phyloP scores from a whole-genome alignment of 1,139 yeast species.

The Yamadazyma friedrichii region DNA sequence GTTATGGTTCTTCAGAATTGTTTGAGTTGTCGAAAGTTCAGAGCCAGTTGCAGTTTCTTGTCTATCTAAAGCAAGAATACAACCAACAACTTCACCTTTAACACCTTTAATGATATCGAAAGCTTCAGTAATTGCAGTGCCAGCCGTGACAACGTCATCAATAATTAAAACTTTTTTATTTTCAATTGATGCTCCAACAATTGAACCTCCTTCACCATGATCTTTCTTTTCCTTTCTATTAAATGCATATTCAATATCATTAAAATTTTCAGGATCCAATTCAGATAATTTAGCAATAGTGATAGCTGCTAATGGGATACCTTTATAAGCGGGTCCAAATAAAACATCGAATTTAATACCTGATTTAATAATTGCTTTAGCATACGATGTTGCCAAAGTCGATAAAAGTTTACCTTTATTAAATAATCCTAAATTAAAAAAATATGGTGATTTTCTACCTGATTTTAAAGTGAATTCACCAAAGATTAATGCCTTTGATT shows the following conservation, averaged over 20 bases:
- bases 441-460: slow-evolving; percentile 93
- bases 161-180: slow-evolving; percentile 77
- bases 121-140: slow-evolving; percentile 96
- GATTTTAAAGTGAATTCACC: slow-evolving; percentile 89
- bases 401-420: slow-evolving; percentile 76
- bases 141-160: slow-evolving; percentile 98
- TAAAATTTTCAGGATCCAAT: slow-evolving; percentile 74
- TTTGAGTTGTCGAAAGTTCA: slow-evolving; percentile 75
- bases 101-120: slow-evolving; percentile 71
- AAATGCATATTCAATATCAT: slow-evolving; percentile 65
- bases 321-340: slow-evolving; percentile 98
- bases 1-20: slow-evolving; percentile 65
- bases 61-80: slow-evolving; percentile 90
- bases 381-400: slow-evolving; percentile 82
- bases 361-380: slow-evolving; percentile 77
- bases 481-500: slow-evolving; percentile 77
- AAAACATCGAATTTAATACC: slow-evolving; percentile 84
- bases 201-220: slow-evolving; percentile 97
- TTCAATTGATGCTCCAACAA: slow-evolving; percentile 79
- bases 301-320: slow-evolving; percentile 92
- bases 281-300: slow-evolving; percentile 92
- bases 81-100: slow-evolving; percentile 75
- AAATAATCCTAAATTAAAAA: slow-evolving; percentile 91
- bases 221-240: slow-evolving; percentile 93
- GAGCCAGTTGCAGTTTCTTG: slow-evolving; percentile 80